phyloP scores from a whole-genome alignment of 1,139 yeast species.

The Nakaseomyces bracarensis region DNA sequence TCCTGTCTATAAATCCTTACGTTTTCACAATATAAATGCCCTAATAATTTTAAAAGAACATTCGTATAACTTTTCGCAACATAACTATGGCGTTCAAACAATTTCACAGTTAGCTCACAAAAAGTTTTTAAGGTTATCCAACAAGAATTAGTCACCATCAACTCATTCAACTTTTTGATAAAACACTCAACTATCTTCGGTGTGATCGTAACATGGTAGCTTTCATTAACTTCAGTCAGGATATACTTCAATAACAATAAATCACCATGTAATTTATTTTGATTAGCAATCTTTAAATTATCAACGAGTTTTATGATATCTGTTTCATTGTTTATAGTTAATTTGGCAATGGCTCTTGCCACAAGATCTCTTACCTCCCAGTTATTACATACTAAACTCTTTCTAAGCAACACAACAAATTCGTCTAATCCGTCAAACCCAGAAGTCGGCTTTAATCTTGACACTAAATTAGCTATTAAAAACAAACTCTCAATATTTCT shows the following conservation, averaged over 20 bases:
- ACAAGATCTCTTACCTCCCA: conserved; percentile 90
- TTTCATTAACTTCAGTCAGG: background rate
- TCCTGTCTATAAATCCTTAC: conserved; percentile 18
- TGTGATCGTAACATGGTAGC: background rate
- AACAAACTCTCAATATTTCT: conserved; percentile 48
- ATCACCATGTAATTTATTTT: conserved; percentile 52
- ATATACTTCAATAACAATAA: conserved; percentile 40
- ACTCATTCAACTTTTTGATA: background rate
- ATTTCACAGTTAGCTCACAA: background rate
- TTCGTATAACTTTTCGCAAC: background rate
- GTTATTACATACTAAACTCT: conserved; percentile 42
- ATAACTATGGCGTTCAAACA: background rate
- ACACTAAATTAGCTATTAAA: conserved; percentile 64
- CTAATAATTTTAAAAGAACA: conserved; percentile 11
- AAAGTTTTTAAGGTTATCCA: background rate
- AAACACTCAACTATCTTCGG: background rate
- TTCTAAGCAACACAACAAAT: conserved; percentile 41
- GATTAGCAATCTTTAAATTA: conserved; percentile 13
- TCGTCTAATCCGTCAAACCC: conserved; percentile 45
- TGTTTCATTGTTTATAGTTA: conserved; percentile 35
- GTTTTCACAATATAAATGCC: conserved; percentile 12
- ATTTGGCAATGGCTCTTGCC: conserved; percentile 56
- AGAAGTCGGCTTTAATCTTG: conserved; percentile 55
- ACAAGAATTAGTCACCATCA: background rate
- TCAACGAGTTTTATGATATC: conserved; percentile 19